Evolutionary conservation across 1,284 basidiomycete species (phyloP).

Genomic region (Apiotrichum gamsii): DNA sequence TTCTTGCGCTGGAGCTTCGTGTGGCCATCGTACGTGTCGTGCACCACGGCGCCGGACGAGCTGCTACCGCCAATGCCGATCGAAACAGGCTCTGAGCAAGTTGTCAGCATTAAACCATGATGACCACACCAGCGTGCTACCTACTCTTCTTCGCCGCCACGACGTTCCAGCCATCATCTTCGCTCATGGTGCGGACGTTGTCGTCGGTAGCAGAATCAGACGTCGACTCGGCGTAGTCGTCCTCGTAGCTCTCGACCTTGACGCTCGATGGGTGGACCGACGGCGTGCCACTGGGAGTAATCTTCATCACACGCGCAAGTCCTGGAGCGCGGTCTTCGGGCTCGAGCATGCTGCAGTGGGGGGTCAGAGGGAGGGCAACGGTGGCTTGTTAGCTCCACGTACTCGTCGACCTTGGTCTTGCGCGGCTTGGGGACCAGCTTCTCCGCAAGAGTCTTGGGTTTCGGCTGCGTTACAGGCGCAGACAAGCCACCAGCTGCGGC

Average conservation of each 20-base stretch:
- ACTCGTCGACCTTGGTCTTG: conserved; percentile 46
- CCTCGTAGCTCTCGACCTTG: conserved; percentile 15
- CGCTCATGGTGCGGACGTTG: conserved; percentile 1
- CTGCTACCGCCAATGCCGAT: conserved; percentile 19
- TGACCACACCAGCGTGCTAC: conserved; percentile 7
- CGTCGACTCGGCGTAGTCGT: conserved; percentile 24
- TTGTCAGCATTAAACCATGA: neutral
- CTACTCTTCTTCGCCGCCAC: conserved; percentile 39
- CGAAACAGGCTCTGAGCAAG: conserved; percentile 32
- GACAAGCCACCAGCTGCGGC: conserved; percentile 1
- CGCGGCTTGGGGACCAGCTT: conserved; percentile 37
- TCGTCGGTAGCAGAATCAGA: conserved; percentile 13
- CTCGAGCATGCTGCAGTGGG: conserved; percentile 38
- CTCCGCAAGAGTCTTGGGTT: conserved; percentile 40
- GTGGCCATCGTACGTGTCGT: conserved; percentile 1
- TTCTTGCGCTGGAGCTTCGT: conserved; percentile 42
- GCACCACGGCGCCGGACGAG: neutral
- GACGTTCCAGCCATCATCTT: conserved; percentile 40
- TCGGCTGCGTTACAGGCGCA: conserved; percentile 8
- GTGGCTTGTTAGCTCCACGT: conserved; percentile 10
- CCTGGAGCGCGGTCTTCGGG: conserved; percentile 35
- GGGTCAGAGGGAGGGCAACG: too few relatives aligned
- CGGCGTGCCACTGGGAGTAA: conserved; percentile 6
- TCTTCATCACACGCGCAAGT: conserved; percentile 41
- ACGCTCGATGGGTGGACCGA: neutral